Conservation (phyloP, 176 grass and related monocot genomes). For the Carex kokanica region DNA sequence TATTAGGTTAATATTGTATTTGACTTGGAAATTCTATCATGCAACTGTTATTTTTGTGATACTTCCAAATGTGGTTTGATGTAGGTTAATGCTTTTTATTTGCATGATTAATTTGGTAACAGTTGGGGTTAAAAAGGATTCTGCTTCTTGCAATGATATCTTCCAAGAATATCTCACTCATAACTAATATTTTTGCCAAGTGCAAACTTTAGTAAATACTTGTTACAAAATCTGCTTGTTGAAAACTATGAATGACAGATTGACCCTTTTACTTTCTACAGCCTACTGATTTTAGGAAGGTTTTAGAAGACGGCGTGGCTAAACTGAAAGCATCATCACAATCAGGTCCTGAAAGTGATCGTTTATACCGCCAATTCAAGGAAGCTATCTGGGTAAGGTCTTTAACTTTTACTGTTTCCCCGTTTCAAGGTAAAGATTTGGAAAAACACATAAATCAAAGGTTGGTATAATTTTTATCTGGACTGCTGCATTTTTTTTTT, state of each 20-base stretch:
- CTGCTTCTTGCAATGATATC: neutral
- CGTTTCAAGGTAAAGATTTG: neutral
- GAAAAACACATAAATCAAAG: constrained; percentile 10
- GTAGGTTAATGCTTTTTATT: neutral
- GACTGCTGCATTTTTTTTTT: neutral
- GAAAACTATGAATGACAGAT: neutral
- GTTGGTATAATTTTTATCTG: neutral
- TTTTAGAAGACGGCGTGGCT: constrained; percentile 42
- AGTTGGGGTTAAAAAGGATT: neutral
- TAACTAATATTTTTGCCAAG: neutral
- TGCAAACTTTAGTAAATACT: neutral
- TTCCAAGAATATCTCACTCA: neutral
- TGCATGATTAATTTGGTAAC: neutral
- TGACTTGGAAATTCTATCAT: neutral
- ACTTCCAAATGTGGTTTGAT: neutral
- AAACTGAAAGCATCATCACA: constrained; percentile 52
- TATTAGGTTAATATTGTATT: neutral
- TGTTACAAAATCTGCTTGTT: neutral
- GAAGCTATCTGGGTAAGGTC: constrained; percentile 74
- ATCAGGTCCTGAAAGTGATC: constrained; percentile 42
- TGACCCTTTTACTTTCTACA: constrained; percentile 11
- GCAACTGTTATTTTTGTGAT: neutral
- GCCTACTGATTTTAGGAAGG: constrained; percentile 60
- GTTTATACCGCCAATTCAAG: constrained; percentile 62
- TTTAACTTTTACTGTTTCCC: neutral